A percentile compares a stretch with the other conserved stretches of the same genome.
Conservation (phyloP, 2,329 filamentous ascomycete species). For the Talaromyces amestolkiae region DNA sequence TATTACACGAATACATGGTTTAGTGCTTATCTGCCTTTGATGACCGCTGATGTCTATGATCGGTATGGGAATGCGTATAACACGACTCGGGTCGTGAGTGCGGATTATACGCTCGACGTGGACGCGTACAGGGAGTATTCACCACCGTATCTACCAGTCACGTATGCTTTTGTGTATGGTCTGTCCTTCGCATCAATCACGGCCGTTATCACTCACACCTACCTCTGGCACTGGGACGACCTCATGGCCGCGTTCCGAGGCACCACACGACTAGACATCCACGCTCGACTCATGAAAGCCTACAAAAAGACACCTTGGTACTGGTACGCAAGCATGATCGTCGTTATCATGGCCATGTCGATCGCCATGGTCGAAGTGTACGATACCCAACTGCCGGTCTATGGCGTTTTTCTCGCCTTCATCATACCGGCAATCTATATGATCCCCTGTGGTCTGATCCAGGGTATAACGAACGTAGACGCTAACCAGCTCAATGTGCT, state of each 20-base stretch:
- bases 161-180: constrained; percentile 55
- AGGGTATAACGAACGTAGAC: constrained; percentile 46
- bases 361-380: constrained; percentile 42
- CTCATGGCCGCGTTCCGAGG: constrained; percentile 30
- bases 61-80: constrained; percentile 60
- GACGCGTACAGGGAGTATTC: constrained; percentile 62
- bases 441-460: constrained; percentile 46
- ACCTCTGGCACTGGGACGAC: constrained; percentile 31
- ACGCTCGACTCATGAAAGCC: constrained; percentile 40
- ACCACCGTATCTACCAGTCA: constrained; percentile 60
- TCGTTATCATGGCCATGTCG: constrained; percentile 30
- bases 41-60: constrained; percentile 58
- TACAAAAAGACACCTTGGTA: constrained; percentile 43
- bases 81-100: constrained; percentile 55
- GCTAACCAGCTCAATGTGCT: constrained; percentile 47
- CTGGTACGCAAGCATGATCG: constrained; percentile 43
- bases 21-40: constrained; percentile 59
- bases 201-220: constrained; percentile 42
- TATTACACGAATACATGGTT: constrained; percentile 52
- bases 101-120: constrained; percentile 55
- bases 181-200: constrained; percentile 63
- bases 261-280: constrained; percentile 43
- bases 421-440: constrained; percentile 44
- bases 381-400: constrained; percentile 44
- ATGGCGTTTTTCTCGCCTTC: constrained; percentile 43